A percentile compares a stretch with the other conserved stretches of the same genome.
phyloP scores from a whole-genome alignment of 495 filamentous ascomycete species.

The Cryomyces antarcticus region DNA sequence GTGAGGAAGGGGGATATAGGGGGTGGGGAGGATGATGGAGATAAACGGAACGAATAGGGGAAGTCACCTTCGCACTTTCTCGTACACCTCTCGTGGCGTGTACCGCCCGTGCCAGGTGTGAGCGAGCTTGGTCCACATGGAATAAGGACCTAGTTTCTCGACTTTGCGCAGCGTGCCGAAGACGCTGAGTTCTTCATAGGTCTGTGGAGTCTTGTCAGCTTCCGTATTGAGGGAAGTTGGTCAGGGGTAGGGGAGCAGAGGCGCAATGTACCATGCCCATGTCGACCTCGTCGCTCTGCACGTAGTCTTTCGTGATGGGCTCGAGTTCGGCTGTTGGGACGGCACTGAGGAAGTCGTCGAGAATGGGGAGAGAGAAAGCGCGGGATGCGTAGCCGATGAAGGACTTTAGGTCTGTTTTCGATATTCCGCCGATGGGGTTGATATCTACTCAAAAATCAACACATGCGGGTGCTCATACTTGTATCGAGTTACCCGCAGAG shows the following conservation, averaged over 20 bases:
- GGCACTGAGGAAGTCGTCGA: conserved; percentile 54
- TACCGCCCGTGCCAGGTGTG: conserved; percentile 43
- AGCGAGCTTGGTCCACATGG: conserved; percentile 47
- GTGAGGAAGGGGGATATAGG: no score
- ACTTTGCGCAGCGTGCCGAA: conserved; percentile 52
- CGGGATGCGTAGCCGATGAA: conserved; percentile 50
- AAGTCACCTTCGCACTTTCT: conserved; percentile 32
- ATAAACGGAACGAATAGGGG: no score
- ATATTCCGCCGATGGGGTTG: conserved; percentile 21
- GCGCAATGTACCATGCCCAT: conserved; percentile 41
- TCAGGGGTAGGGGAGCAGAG: not conserved
- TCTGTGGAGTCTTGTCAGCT: conserved; percentile 14
- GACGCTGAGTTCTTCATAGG: conserved; percentile 28
- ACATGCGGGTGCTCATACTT: not conserved
- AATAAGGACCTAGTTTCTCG: conserved; percentile 51
- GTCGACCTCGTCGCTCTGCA: conserved; percentile 53
- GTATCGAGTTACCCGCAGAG: conserved; percentile 17
- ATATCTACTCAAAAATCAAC: not conserved
- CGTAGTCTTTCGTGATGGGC: conserved; percentile 48
- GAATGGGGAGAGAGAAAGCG: conserved; percentile 48
- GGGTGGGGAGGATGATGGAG: no score
- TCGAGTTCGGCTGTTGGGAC: conserved; percentile 70
- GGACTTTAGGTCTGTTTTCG: conserved; percentile 44
- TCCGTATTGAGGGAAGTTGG: not conserved
- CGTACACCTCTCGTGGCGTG: conserved; percentile 23